A percentile compares a stretch with the other conserved stretches of the same genome.
phyloP scores from a whole-genome alignment of 2,329 filamentous ascomycete genomes.

The Podosphaera fusca region DNA sequence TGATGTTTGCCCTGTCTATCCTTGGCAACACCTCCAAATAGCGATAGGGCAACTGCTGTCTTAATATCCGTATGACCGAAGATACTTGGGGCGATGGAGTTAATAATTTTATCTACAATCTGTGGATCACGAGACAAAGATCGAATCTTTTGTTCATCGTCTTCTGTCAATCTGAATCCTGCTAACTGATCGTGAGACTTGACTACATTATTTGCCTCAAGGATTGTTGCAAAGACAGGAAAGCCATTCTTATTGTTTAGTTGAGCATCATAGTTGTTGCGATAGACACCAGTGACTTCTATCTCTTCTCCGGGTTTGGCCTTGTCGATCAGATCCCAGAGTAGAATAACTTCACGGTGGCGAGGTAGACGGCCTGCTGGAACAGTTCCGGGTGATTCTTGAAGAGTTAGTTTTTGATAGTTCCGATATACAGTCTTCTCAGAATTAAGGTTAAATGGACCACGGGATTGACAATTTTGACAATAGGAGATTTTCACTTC shows the following conservation, averaged over 20 bases:
- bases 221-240: constrained; percentile 89
- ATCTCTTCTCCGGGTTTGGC: constrained; percentile 97
- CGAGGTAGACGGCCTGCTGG: constrained; percentile 85
- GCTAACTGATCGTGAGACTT: constrained; percentile 95
- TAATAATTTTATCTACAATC: constrained; percentile 79
- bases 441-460: constrained; percentile 85
- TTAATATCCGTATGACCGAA: constrained; percentile 96
- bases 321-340: constrained; percentile 91
- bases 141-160: constrained; percentile 81
- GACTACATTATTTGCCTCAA: constrained; percentile 92
- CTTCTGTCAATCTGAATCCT: constrained; percentile 82
- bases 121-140: constrained; percentile 70
- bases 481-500: constrained; percentile 95
- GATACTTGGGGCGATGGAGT: constrained; percentile 88
- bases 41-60: constrained; percentile 77
- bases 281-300: constrained; percentile 87
- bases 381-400: constrained; percentile 91
- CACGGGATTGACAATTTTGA: constrained; percentile 84
- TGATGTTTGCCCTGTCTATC: constrained; percentile 69
- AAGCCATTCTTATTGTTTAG: constrained; percentile 98
- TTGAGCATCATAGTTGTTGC: constrained; percentile 94
- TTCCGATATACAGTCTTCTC: constrained; percentile 98
- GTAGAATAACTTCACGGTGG: constrained; percentile 77
- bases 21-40: constrained; percentile 90
- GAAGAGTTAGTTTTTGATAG: constrained; percentile 91